These are phyloP conservation scores for Datura wrightii DNA, from an alignment of 257 asterid species.

Conservation along the genomic window DNA sequence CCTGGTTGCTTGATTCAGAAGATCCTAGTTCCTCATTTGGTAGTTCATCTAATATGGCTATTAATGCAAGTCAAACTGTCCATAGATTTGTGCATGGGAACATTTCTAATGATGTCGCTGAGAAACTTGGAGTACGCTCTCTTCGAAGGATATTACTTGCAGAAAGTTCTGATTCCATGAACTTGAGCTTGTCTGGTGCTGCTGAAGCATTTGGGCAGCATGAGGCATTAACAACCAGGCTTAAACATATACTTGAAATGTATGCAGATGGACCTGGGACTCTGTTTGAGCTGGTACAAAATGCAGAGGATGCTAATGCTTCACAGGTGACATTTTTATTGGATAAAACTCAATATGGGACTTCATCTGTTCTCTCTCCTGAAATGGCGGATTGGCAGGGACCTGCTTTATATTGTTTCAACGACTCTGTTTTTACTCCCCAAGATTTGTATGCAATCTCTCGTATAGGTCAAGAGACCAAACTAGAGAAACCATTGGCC, in stretches of 20 bases:
- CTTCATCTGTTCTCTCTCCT: constrained; percentile 92
- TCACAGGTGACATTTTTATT: constrained; percentile 80
- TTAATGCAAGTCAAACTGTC: constrained; percentile 62
- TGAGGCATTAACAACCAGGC: constrained; percentile 94
- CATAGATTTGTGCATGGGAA: constrained; percentile 87
- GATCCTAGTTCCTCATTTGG: constrained; percentile 63
- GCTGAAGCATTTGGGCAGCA: constrained; percentile 99
- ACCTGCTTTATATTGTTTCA: constrained; percentile 95
- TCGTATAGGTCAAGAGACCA: constrained; percentile 98
- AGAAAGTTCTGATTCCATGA: constrained; percentile 97
- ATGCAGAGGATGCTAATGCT: constrained; percentile 98
- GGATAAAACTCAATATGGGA: constrained; percentile 93
- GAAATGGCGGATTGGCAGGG: constrained; percentile 99
- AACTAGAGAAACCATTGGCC: constrained; percentile 95
- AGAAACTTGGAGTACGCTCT: constrained; percentile 94
- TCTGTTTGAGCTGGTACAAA: constrained; percentile 93
- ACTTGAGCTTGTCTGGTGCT: constrained; percentile 94
- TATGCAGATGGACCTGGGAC: constrained; percentile 97
- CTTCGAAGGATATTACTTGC: constrained; percentile 90
- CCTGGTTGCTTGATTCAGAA: constrained; percentile 88
- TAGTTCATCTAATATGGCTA: constrained; percentile 50
- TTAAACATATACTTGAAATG: constrained; percentile 96
- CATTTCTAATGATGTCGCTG: constrained; percentile 96
- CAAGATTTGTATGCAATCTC: constrained; percentile 97
- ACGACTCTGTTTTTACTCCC: constrained; percentile 90